phyloP scores from a whole-genome alignment of 306 rosid genomes.

The Elaeagnus macrophylla region DNA sequence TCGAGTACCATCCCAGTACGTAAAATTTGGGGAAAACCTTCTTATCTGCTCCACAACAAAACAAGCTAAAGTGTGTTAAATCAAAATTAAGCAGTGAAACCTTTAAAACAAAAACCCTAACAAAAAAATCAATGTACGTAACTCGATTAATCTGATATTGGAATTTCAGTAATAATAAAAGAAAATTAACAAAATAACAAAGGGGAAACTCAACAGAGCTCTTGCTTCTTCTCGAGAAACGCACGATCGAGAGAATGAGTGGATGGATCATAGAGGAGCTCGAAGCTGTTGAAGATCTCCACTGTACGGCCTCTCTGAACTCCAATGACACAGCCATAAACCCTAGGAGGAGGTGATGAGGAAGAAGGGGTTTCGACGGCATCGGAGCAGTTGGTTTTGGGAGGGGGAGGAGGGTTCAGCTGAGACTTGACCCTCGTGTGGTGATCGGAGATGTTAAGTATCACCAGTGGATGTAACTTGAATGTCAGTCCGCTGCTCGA shows the following conservation, averaged over 20 bases:
- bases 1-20: conserved; percentile 94
- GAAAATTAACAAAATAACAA: neutral
- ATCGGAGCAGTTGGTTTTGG: conserved; percentile 27
- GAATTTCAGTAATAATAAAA: neutral
- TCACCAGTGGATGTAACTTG: conserved; percentile 91
- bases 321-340: conserved; percentile 89
- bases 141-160: neutral
- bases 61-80: neutral
- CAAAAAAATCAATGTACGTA: neutral
- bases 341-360: conserved; percentile 28
- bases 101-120: no score
- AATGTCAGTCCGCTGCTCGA: conserved; percentile 95
- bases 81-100: neutral
- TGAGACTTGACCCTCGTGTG: conserved; percentile 81
- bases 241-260: conserved; percentile 77
- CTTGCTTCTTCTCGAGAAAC: conserved; percentile 96
- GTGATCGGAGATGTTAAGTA: conserved; percentile 92
- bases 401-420: conserved; percentile 40
- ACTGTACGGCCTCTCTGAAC: conserved; percentile 97
- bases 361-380: conserved; percentile 20
- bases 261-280: conserved; percentile 71
- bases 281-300: conserved; percentile 98
- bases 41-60: conserved; percentile 43
- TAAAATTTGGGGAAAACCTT: conserved; percentile 94
- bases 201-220: conserved; percentile 55